A percentile compares a stretch with the other conserved stretches of the same genome.
Evolutionary conservation across 225 moss, liverwort and hornwort genomes (phyloP).

Genomic region (Thuidium tamariscinum): DNA sequence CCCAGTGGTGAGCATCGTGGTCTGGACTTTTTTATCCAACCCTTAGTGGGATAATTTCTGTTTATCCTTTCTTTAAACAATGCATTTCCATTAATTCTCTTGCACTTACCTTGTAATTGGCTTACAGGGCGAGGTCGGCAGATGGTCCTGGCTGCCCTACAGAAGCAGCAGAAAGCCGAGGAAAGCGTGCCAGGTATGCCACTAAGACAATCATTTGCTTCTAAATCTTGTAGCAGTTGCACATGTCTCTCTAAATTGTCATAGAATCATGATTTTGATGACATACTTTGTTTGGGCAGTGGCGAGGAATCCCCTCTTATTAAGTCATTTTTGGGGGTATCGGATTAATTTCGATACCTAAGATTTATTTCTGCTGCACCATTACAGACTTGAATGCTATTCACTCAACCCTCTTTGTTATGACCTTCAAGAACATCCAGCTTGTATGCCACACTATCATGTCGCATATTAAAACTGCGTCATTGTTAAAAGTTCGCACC

Average conservation of each 20-base stretch:
- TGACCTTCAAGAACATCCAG: background rate
- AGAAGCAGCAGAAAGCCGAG: background rate
- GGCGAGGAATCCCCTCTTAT: background rate
- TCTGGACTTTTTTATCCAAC: background rate
- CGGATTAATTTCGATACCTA: background rate
- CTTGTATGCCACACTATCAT: too few species aligned
- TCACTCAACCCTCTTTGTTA: background rate
- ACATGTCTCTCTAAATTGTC: background rate
- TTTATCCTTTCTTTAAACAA: too few species aligned
- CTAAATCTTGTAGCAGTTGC: background rate
- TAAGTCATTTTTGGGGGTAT: background rate
- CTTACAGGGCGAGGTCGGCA: conserved; percentile 21
- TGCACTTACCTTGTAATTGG: background rate
- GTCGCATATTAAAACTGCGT: too few species aligned
- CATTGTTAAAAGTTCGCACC: background rate
- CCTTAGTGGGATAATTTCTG: background rate
- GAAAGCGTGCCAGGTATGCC: conserved; percentile 6
- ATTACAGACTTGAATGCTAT: background rate
- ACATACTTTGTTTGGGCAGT: background rate
- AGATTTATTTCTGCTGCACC: background rate
- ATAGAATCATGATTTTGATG: background rate
- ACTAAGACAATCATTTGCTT: background rate
- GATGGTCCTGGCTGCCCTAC: conserved; percentile 11
- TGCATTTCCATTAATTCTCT: background rate
- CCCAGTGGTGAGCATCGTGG: conserved; percentile 8